Conservation (phyloP, 2,329 filamentous ascomycete species). For the Diaporthe sp. region DNA sequence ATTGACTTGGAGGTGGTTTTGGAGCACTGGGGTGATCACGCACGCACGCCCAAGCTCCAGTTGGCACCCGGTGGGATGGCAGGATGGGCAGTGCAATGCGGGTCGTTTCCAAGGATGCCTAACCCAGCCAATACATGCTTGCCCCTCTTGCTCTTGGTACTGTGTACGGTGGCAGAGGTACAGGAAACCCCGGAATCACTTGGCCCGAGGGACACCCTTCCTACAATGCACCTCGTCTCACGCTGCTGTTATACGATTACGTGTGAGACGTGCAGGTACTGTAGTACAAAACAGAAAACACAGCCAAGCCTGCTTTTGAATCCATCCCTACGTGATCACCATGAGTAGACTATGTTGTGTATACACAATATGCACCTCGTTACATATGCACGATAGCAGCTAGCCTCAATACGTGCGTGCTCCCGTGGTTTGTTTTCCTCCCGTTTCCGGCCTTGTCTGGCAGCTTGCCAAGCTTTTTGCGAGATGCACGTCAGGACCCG, state of each 20-base stretch:
- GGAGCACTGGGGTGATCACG: too few relatives aligned
- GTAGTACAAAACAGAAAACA: not conserved
- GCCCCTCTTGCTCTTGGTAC: not conserved
- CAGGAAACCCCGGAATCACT: constrained; percentile 3
- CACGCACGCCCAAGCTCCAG: too few relatives aligned
- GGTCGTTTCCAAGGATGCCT: not conserved
- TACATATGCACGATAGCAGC: not conserved
- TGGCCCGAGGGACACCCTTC: not conserved
- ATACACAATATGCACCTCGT: not conserved
- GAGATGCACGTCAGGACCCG: constrained; percentile 7
- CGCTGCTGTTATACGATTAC: not conserved
- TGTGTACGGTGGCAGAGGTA: not conserved
- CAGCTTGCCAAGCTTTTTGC: constrained; percentile 10
- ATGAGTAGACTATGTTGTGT: too few relatives aligned
- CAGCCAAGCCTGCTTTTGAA: not conserved
- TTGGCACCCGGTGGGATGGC: too few relatives aligned
- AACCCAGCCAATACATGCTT: constrained; percentile 5
- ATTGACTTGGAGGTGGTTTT: constrained; percentile 12
- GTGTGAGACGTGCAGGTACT: not conserved
- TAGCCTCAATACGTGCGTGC: not conserved
- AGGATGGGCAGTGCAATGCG: not conserved
- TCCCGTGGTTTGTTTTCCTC: not conserved
- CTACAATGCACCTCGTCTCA: constrained; percentile 4
- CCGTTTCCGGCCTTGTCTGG: not conserved
- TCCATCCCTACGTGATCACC: not conserved